These are phyloP conservation scores for Fusarium proliferatum DNA, from an alignment of 2,329 filamentous ascomycete genomes.

Conservation along the genomic window DNA sequence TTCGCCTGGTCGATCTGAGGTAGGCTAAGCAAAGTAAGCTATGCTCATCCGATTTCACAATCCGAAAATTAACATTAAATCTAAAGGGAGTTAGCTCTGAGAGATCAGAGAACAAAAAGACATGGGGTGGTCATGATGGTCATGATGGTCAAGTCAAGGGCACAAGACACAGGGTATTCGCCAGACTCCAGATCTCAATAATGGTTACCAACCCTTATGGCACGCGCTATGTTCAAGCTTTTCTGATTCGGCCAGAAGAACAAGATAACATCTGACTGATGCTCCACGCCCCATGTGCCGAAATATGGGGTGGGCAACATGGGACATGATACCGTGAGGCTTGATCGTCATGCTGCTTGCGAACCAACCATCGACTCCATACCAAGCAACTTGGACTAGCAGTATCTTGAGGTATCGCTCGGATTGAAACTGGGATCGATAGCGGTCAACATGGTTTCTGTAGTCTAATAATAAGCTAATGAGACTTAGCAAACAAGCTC, in stretches of 20 bases:
- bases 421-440: background rate
- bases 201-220: constrained; percentile 8
- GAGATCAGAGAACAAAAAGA: background rate
- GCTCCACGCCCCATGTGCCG: constrained; percentile 3
- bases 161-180: background rate
- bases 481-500: background rate
- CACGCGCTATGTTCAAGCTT: constrained; percentile 2
- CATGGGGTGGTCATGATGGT: background rate
- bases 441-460: background rate
- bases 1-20: background rate
- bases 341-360: background rate
- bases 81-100: background rate
- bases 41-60: background rate
- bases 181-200: background rate
- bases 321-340: background rate
- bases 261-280: background rate
- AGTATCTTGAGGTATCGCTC: background rate
- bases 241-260: constrained; percentile 10
- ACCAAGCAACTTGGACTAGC: background rate
- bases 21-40: background rate
- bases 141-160: constrained; percentile 1
- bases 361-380: background rate
- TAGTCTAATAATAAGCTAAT: background rate
- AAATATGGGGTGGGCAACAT: background rate
- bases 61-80: background rate